phyloP scores from a whole-genome alignment of 164 flowering plant genomes.

The Buxus sempervirens region DNA sequence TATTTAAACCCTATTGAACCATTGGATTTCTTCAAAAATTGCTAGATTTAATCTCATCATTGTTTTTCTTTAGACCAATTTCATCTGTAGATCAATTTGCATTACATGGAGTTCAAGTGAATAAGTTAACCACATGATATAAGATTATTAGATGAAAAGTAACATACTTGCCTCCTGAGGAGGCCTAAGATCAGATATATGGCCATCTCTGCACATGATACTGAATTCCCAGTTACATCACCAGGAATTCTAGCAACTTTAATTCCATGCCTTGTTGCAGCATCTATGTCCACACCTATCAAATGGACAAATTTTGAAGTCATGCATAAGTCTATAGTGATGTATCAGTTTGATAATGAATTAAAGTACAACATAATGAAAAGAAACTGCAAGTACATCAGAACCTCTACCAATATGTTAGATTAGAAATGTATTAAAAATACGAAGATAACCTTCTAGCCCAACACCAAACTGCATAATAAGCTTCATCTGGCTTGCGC shows the following conservation, averaged over 20 bases:
- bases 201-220: slow-evolving; percentile 94
- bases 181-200: slow-evolving; percentile 87
- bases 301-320: not conserved
- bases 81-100: not conserved
- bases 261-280: slow-evolving; percentile 76
- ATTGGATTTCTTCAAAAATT: too few species aligned
- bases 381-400: not conserved
- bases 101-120: not conserved
- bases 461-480: slow-evolving; percentile 94
- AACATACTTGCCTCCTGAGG: slow-evolving; percentile 73
- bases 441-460: slow-evolving; percentile 54
- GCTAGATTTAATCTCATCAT: not conserved
- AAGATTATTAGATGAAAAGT: not conserved
- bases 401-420: too few species aligned
- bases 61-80: too few species aligned
- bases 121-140: not conserved
- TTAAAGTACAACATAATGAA: not conserved
- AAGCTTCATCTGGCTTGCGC: slow-evolving; percentile 76
- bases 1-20: too few species aligned
- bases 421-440: not conserved
- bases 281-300: slow-evolving; percentile 75
- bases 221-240: slow-evolving; percentile 67
- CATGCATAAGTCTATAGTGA: not conserved
- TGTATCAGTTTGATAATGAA: not conserved
- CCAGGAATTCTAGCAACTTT: slow-evolving; percentile 88